These are phyloP conservation scores for Cryphonectria radicalis DNA, from an alignment of 2,329 filamentous ascomycete species.

Conservation along the genomic window DNA sequence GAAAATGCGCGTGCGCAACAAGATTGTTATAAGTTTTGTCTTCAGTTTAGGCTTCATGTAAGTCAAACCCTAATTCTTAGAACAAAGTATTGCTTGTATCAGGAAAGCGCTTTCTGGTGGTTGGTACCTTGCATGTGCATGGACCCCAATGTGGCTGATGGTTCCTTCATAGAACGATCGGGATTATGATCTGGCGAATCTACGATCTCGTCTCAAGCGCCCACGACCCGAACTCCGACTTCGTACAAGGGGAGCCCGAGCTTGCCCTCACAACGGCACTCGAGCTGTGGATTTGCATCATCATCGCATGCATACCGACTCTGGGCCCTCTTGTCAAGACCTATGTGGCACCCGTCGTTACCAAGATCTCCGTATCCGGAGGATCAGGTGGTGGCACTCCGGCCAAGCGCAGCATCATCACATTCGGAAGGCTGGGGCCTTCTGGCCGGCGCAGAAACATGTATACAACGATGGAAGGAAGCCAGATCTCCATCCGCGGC, in stretches of 20 bases:
- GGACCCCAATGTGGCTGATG: background rate
- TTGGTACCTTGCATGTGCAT: background rate
- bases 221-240: background rate
- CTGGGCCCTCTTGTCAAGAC: conserved; percentile 4
- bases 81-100: background rate
- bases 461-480: conserved; percentile 10
- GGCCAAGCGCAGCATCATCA: background rate
- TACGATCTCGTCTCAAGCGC: background rate
- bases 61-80: background rate
- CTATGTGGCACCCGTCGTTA: conserved; percentile 4
- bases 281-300: conserved; percentile 11
- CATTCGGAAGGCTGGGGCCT: conserved; percentile 14
- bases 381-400: background rate
- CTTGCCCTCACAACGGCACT: conserved; percentile 12
- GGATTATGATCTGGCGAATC: conserved; percentile 14
- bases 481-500: background rate
- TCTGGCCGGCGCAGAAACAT: background rate
- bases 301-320: conserved; percentile 15
- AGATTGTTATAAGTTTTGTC: background rate
- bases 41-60: conserved; percentile 13
- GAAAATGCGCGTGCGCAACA: conserved; percentile 9
- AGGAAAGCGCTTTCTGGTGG: background rate
- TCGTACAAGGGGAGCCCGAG: background rate
- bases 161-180: background rate
- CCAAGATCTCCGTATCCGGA: background rate